These are phyloP conservation scores for Euphorbia tirucalli DNA, from an alignment of 345 rosid species.

Conservation along the genomic window DNA sequence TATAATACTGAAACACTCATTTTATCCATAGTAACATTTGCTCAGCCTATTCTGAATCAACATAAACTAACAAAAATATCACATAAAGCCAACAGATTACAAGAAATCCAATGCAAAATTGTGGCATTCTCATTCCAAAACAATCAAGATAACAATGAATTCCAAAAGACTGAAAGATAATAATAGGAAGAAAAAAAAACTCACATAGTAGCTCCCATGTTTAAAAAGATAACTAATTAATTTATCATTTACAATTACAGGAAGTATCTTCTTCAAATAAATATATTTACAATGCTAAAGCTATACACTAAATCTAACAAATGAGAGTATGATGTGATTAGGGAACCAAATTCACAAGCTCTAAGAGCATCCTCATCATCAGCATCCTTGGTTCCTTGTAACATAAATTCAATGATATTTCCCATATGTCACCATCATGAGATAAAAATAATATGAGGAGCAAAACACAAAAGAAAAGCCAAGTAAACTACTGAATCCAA, in stretches of 20 bases:
- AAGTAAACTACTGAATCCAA: no score
- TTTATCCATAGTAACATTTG: not conserved
- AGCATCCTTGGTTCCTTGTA: conserved; percentile 82
- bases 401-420: conserved; percentile 70
- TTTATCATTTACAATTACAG: not conserved
- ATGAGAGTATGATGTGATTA: not conserved
- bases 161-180: not conserved
- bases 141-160: not conserved
- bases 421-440: conserved; percentile 68
- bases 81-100: not conserved
- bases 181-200: not conserved
- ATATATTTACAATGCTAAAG: not conserved
- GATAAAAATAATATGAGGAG: not conserved
- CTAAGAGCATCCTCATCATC: conserved; percentile 95
- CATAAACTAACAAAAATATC: not conserved
- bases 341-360: conserved; percentile 92
- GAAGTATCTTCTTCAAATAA: not conserved
- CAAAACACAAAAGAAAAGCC: no score
- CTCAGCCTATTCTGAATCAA: not conserved
- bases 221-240: not conserved
- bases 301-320: not conserved
- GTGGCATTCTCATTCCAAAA: not conserved
- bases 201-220: not conserved
- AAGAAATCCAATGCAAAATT: not conserved
- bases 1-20: not conserved